Evolutionary conservation across 768 basidiomycete genomes (phyloP).

Genomic region (Xerocomellus amylosporus): DNA sequence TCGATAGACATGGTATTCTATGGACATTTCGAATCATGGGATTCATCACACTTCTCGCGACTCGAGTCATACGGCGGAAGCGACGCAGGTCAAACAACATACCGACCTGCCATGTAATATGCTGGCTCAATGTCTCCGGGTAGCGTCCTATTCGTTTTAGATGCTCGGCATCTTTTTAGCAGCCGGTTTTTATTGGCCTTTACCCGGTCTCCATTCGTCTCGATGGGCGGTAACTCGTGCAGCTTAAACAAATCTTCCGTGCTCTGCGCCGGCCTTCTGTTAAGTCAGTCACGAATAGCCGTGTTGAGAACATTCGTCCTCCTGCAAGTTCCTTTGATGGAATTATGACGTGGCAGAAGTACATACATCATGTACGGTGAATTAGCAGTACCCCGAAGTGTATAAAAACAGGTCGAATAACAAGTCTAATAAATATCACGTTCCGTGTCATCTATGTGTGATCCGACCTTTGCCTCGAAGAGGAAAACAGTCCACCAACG

Average conservation of each 20-base stretch:
- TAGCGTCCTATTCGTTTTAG: slow-evolving; percentile 19
- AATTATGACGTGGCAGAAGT: background rate
- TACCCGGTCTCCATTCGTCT: background rate
- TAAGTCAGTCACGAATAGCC: too few relatives aligned
- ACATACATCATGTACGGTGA: background rate
- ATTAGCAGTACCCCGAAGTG: background rate
- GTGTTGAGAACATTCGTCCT: background rate
- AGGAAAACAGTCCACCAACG: slow-evolving; percentile 71
- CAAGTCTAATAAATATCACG: background rate
- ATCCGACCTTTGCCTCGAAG: slow-evolving; percentile 30
- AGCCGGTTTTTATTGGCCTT: slow-evolving; percentile 2
- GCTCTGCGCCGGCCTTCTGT: background rate
- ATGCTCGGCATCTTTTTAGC: slow-evolving; percentile 7
- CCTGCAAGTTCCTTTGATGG: background rate
- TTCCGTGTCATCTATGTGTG: slow-evolving; percentile 16
- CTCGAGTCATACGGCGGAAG: slow-evolving; percentile 26
- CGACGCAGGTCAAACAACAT: slow-evolving; percentile 16
- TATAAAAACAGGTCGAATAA: background rate
- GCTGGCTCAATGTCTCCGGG: slow-evolving; percentile 27
- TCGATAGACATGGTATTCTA: slow-evolving; percentile 26
- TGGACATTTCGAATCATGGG: slow-evolving; percentile 36
- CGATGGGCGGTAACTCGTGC: background rate
- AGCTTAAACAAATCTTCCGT: background rate
- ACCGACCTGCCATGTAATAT: slow-evolving; percentile 33
- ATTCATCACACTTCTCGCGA: slow-evolving; percentile 18